Conservation (phyloP, 768 basidiomycete species). For the Piloderma croceum region DNA sequence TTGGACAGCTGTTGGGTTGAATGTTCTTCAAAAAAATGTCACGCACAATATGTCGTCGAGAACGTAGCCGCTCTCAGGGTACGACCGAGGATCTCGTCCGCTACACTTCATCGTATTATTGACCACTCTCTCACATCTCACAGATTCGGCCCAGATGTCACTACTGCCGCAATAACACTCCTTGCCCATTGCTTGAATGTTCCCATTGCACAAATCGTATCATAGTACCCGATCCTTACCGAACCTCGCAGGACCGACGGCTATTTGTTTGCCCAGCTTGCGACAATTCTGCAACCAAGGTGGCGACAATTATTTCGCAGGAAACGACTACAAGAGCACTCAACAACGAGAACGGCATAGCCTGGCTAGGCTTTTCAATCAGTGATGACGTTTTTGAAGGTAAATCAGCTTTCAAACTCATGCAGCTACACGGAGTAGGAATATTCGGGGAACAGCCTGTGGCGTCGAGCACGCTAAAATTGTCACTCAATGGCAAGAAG, state of each 20-base stretch:
- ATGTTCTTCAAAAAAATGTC: slow-evolving; percentile 17
- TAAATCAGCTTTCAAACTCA: slow-evolving; percentile 25
- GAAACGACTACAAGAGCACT: slow-evolving; percentile 15
- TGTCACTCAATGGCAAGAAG: slow-evolving; percentile 9
- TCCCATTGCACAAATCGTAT: slow-evolving; percentile 19
- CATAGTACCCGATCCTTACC: slow-evolving; percentile 15
- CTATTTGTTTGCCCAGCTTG: slow-evolving; percentile 18
- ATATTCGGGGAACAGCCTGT: slow-evolving; percentile 11
- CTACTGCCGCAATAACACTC: slow-evolving; percentile 18
- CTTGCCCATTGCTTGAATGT: slow-evolving; percentile 21
- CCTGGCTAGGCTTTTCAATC: slow-evolving; percentile 18
- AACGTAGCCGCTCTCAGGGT: slow-evolving; percentile 10
- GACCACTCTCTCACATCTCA: not conserved
- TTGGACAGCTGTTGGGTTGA: slow-evolving; percentile 24
- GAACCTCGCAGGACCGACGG: slow-evolving; percentile 2
- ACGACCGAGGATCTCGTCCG: no score
- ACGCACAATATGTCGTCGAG: slow-evolving; percentile 21
- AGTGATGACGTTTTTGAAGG: slow-evolving; percentile 12
- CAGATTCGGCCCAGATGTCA: slow-evolving; percentile 23
- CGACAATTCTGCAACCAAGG: slow-evolving; percentile 6
- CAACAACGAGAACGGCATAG: slow-evolving; percentile 16
- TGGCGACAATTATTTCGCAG: slow-evolving; percentile 5
- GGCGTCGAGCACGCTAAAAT: slow-evolving; percentile 2
- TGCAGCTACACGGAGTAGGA: slow-evolving; percentile 15
- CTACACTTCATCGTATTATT: not conserved